Evolutionary conservation across 2,329 filamentous ascomycete genomes (phyloP).

Genomic region (Purpureocillium takamizusanense): DNA sequence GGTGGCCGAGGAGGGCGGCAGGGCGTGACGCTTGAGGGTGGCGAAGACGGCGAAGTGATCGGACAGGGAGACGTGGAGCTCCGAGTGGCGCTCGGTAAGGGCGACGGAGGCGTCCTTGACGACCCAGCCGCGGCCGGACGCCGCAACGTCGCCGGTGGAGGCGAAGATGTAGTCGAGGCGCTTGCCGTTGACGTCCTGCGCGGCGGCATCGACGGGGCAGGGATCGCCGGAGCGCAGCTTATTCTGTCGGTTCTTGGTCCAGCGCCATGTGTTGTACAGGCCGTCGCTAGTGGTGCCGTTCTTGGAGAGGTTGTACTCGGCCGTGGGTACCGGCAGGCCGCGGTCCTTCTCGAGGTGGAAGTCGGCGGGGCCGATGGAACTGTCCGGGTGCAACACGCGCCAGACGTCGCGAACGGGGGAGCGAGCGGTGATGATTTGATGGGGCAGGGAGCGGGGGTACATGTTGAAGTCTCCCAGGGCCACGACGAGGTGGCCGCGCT

Average conservation of each 20-base stretch:
- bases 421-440: slow-evolving; percentile 72
- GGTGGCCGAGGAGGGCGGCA: slow-evolving; percentile 11
- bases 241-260: slow-evolving; percentile 64
- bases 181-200: slow-evolving; percentile 67
- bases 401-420: slow-evolving; percentile 75
- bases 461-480: slow-evolving; percentile 95
- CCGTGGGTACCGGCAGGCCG: slow-evolving; percentile 60
- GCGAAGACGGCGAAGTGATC: slow-evolving; percentile 92
- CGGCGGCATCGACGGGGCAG: slow-evolving; percentile 52
- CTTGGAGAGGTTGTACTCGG: slow-evolving; percentile 64
- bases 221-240: slow-evolving; percentile 50
- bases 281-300: slow-evolving; percentile 87
- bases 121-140: slow-evolving; percentile 46
- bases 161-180: slow-evolving; percentile 93
- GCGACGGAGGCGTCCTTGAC: slow-evolving; percentile 64
- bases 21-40: slow-evolving; percentile 49
- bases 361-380: slow-evolving; percentile 65
- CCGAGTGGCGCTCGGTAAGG: slow-evolving; percentile 74
- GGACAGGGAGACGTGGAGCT: slow-evolving; percentile 75
- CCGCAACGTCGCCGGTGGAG: slow-evolving; percentile 35
- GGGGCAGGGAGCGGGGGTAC: slow-evolving; percentile 76
- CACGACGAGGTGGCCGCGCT: slow-evolving; percentile 74
- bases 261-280: slow-evolving; percentile 87
- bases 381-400: slow-evolving; percentile 75
- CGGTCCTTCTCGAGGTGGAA: slow-evolving; percentile 59